Base-by-base conservation (phyloP, 331 rosid genomes). In the Acacia pycnantha region DNA sequence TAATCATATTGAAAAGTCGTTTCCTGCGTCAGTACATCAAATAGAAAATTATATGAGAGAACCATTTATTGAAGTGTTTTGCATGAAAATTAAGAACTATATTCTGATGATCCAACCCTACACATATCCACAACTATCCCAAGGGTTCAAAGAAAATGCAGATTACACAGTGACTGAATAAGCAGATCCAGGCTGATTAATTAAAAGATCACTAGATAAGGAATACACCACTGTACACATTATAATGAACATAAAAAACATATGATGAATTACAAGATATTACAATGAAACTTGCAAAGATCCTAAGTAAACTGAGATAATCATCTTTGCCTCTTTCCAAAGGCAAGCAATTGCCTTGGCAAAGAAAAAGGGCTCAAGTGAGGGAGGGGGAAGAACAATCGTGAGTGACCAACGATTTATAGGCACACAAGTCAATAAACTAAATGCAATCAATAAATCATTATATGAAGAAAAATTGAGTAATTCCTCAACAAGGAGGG, bases 101-200 rank as follows among this genome's bases (percentile, higher is more conserved):
- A 40, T 26, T 58, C 18, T n/a, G 18, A 22, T n/a, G 2, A n/a
- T 56, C 62, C 62, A 56, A 56, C 26, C 54, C 41, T 2, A 59
- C 8, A 9, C 41, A 37, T 22, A 58, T n/a, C 54, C 53, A 22
- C 26, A 14, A n/a, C 14, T 22, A 8, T 11, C 18, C 22, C 53
- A 56, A 56, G 67, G 46, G 58, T 12, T 41, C 79, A 51, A 73
- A 48, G 33, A 22, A 75, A n/a, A 75, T 75, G 19, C 78, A 31
- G 33, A 53, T 53, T 21, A 11, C 22, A 35, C 33, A 47, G 19
- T 31, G 47, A 31, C 48, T 50, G 8, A 13, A 75, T 1, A 15
- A 74, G 7, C 40, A 19, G 67, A 53, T 74, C 41, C 12, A 50
- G 18, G 47, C 31, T 74, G 48, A 37, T 22, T 8, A 74, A 51